Evolutionary conservation across 352 stramenopile species (phyloP), one percentile per base, ranked within the genome.

Genomic region (Pythium scleroteichum): DNA sequence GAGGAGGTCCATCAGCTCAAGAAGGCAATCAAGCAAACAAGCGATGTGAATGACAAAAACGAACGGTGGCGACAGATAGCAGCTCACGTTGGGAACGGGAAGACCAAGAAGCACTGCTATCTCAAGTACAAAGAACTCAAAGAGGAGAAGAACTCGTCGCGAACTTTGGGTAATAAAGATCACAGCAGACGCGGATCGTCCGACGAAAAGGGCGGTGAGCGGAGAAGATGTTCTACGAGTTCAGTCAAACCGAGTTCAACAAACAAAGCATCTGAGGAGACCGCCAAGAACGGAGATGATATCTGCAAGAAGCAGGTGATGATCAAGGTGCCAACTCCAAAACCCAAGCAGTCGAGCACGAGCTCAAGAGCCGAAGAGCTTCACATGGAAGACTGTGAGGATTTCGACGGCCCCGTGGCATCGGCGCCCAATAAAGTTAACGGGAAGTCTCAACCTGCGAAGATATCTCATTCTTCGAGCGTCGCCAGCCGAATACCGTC

Each of bases 91-190:
- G 78, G 82, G 13, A 80, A 76, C 41, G 65, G 66, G 1, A 89
- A 86, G 53, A 75, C 67, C n/a, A 92, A 92, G 48, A 90, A 90
- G 60, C 71, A 90, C 40, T 94, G 85, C 67, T 92, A 92, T 56
- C 19, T 90, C 27, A 92, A 94, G 66, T 94, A 94, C 71, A 94
- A 94, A 64, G 72, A 89, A 38, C 69, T 94, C 26, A 90, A 89
- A 53, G 70, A 86, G 26, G 76, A 87, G 48, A 85, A 82, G 35
- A 65, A 59, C 3, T 79, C 71, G 27, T 62, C 67, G 4, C 40
- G 26, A 3, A 38, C 27, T 3, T 35, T 33, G 0, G 55, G 41
- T 63, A 45, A 19, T 5, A 19, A 40, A n/a, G 47, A 47, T n/a
- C 14, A 47, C 33, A 51, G 46, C 38, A 22, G 49, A 73, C 57